These are phyloP conservation scores for Tulasnella sp. DNA, from an alignment of 768 basidiomycete genomes.

Conservation along the genomic window DNA sequence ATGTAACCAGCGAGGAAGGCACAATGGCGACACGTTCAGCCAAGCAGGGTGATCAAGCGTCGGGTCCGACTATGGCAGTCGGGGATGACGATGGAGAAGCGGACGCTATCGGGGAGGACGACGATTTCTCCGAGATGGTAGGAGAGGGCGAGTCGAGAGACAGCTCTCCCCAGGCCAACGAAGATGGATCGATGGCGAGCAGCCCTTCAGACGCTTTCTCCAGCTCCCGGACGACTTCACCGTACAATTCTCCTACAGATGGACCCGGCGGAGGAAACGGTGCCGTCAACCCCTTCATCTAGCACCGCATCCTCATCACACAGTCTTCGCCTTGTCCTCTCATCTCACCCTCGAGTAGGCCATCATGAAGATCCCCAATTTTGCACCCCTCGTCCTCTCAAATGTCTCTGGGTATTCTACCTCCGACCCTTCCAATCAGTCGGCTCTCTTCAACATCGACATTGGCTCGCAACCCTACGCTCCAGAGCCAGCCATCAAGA, in stretches of 20 bases:
- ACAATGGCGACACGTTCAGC: too few species aligned
- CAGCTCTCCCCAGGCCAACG: too few species aligned
- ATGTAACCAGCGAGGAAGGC: not conserved
- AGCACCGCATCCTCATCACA: too few species aligned
- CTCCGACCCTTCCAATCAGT: not conserved
- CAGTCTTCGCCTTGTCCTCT: too few species aligned
- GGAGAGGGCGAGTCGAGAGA: not conserved
- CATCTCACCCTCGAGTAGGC: not conserved
- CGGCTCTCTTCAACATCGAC: not conserved
- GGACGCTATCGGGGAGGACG: conserved; percentile 30
- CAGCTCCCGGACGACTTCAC: too few species aligned
- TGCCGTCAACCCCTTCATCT: too few species aligned
- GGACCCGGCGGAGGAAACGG: too few species aligned
- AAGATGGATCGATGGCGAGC: too few species aligned
- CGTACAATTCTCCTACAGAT: too few species aligned
- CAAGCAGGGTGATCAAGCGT: too few species aligned
- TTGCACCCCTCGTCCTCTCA: not conserved
- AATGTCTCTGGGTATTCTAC: not conserved
- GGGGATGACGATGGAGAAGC: conserved; percentile 18
- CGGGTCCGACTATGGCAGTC: too few species aligned
- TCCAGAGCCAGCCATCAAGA: not conserved
- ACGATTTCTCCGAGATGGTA: conserved; percentile 18
- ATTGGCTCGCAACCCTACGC: not conserved
- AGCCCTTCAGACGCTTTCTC: too few species aligned
- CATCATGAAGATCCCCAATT: not conserved